These are phyloP conservation scores for Hemileccinum impolitum DNA, from an alignment of 768 basidiomycete genomes.

Conservation along the genomic window DNA sequence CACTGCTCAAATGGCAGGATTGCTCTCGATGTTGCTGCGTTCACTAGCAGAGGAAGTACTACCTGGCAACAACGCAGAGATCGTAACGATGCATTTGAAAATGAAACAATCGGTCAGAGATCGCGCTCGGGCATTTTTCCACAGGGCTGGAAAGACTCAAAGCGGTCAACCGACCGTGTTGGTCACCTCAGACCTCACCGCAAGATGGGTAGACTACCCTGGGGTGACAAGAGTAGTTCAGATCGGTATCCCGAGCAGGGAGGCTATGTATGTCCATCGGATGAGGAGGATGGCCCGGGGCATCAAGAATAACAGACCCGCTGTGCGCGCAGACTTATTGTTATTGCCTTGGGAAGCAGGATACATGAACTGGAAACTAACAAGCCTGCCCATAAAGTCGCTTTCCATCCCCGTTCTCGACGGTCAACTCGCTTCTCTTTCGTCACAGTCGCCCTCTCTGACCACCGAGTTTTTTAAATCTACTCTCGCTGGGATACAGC, in stretches of 20 bases:
- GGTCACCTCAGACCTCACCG: conserved; percentile 85
- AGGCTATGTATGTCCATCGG: conserved; percentile 81
- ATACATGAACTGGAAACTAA: conserved; percentile 61
- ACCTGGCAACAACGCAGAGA: conserved; percentile 50
- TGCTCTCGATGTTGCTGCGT: conserved; percentile 63
- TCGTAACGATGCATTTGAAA: conserved; percentile 86
- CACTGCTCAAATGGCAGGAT: conserved; percentile 81
- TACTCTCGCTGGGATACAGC: conserved; percentile 30
- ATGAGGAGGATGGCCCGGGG: conserved; percentile 83
- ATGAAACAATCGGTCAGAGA: conserved; percentile 30
- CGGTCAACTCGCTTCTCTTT: conserved; percentile 9
- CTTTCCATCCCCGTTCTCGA: conserved; percentile 33
- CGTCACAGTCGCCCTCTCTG: conserved; percentile 9
- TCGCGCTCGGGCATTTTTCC: conserved; percentile 25
- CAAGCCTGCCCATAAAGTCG: conserved; percentile 65
- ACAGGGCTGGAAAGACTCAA: conserved; percentile 2
- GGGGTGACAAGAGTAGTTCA: conserved; percentile 89
- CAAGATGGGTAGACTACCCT: conserved; percentile 87
- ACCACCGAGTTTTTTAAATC: conserved; percentile 25
- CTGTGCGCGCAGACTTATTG: conserved; percentile 68
- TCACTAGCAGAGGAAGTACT: conserved; percentile 42
- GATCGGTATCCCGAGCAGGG: conserved; percentile 68
- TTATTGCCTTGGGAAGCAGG: conserved; percentile 76
- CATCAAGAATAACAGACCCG: conserved; percentile 21
- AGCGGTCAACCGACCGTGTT: conserved; percentile 54